Evolutionary conservation across 176 grass and related monocot genomes (phyloP).

Genomic region (Musa schizocarpa): DNA sequence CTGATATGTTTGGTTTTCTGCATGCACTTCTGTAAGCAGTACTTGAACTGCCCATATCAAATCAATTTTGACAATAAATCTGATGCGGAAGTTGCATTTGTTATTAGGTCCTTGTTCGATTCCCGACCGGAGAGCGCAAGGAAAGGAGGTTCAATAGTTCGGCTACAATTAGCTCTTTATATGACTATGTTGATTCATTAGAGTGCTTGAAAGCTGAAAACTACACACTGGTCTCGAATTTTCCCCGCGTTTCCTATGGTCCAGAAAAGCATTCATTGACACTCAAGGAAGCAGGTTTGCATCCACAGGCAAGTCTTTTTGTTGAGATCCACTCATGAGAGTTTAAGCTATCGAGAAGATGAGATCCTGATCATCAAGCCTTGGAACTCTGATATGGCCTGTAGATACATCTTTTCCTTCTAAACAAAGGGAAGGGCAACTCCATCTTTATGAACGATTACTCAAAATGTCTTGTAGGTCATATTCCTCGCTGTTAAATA

Average conservation of each 20-base stretch:
- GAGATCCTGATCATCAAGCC: neutral
- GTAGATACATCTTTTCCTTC: neutral
- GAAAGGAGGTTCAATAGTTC: conserved; percentile 77
- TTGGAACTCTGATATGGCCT: neutral
- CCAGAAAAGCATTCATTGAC: conserved; percentile 73
- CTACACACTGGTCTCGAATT: conserved; percentile 87
- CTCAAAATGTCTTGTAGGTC: no score
- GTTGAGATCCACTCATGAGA: conserved; percentile 71
- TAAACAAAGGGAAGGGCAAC: no score
- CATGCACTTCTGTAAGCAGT: no score
- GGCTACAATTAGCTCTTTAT: conserved; percentile 43
- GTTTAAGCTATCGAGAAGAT: neutral
- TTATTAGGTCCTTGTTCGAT: conserved; percentile 83
- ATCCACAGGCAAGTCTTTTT: conserved; percentile 87
- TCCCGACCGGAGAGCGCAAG: conserved; percentile 84
- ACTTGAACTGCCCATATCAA: no score
- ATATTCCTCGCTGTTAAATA: no score
- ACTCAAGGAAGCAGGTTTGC: conserved; percentile 82
- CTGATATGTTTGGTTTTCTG: no score
- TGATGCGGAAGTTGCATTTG: neutral
- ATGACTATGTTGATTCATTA: conserved; percentile 92
- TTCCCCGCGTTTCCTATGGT: conserved; percentile 58
- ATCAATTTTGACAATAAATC: no score
- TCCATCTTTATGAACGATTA: no score
- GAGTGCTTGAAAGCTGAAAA: conserved; percentile 81